Base-by-base conservation (phyloP, 2,329 filamentous ascomycete species). In the Colletotrichum lindemuthianum region DNA sequence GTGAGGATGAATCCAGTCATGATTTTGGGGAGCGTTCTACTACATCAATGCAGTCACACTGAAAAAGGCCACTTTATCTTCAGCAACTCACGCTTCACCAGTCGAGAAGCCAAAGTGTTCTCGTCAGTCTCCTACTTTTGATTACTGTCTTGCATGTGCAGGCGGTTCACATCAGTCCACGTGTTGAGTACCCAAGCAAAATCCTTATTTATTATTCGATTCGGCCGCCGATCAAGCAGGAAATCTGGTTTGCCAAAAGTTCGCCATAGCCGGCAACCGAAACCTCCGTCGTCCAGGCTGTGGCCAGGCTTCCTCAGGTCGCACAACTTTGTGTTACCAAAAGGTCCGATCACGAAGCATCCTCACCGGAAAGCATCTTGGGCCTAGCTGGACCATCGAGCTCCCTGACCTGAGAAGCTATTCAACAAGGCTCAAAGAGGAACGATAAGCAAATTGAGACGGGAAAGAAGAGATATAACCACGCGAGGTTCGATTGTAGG, bases 71-170 rank as follows among this genome's bases (percentile, higher is more conserved):
- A 24, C 4, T 24, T 24, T 1, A 24, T 24, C 24, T 24, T 24
- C 24, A 24, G 24, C 24, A 24, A 24, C 4, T 24, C 4, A 24
- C 24, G 41, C 15, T 16, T 15, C 43, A 15, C 10, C 43, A 11
- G 12, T 43, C 15, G 43, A 16, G 10, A 16, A 15, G 40, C 13
- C 16, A 13, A 12, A 15, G 13, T 11, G 15, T 37, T 45, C 9
- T 55, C 11, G 34, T 15, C 13, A n/a, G 39, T 39, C 32, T 15
- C 47, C 37, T 44, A 37, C 6, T 39, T 50, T 15, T 34, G 33
- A 43, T 34, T n/a, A 33, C 52, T 56, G 45, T 44, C 51, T 56
- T 51, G 45, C 40, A 56, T 51, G 36, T 61, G 45, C 51, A 65
- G 40, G 16, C 51, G 6, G 15, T 32, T 65, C 43, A 16, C 39